Conservation (phyloP, 192 early-diverging fungal genomes). For the Coemansia sp. region DNA sequence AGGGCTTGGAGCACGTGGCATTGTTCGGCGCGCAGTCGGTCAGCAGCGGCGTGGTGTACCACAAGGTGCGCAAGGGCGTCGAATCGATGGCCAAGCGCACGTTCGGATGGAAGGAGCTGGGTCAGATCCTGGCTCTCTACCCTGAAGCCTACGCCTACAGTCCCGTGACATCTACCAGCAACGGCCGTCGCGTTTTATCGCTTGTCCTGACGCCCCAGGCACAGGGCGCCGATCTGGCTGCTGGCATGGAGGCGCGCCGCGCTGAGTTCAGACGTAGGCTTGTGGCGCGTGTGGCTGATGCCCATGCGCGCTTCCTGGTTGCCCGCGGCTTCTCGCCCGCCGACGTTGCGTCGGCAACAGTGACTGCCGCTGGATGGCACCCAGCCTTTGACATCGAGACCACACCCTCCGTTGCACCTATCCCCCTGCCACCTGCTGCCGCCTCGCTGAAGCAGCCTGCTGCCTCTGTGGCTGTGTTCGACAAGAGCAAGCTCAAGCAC, state of each 20-base stretch:
- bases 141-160: slow-evolving; percentile 52
- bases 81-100: slow-evolving; percentile 56
- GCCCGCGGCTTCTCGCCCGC: slow-evolving; percentile 12
- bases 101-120: slow-evolving; percentile 56
- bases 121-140: slow-evolving; percentile 56
- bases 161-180: slow-evolving; percentile 17
- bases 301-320: slow-evolving; percentile 26
- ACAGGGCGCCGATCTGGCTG: slow-evolving; percentile 18
- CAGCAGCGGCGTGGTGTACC: slow-evolving; percentile 37
- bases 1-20: slow-evolving; percentile 46
- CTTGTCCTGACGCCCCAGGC: slow-evolving; percentile 30
- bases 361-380: slow-evolving; percentile 37
- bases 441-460: neutral
- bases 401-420: slow-evolving; percentile 14
- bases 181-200: slow-evolving; percentile 42
- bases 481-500: slow-evolving; percentile 36
- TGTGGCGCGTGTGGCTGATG: slow-evolving; percentile 10
- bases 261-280: slow-evolving; percentile 25
- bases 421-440: slow-evolving; percentile 25
- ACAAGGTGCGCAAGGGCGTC: slow-evolving; percentile 56
- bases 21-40: slow-evolving; percentile 32
- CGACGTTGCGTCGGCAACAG: slow-evolving; percentile 3
- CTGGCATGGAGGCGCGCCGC: slow-evolving; percentile 36
- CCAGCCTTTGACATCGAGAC: slow-evolving; percentile 39
- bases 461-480: slow-evolving; percentile 23